Evolutionary conservation across 1,284 basidiomycete species (phyloP), one percentile per base, ranked within the genome.

Genomic region (Sanguinoderma infundibulare): DNA sequence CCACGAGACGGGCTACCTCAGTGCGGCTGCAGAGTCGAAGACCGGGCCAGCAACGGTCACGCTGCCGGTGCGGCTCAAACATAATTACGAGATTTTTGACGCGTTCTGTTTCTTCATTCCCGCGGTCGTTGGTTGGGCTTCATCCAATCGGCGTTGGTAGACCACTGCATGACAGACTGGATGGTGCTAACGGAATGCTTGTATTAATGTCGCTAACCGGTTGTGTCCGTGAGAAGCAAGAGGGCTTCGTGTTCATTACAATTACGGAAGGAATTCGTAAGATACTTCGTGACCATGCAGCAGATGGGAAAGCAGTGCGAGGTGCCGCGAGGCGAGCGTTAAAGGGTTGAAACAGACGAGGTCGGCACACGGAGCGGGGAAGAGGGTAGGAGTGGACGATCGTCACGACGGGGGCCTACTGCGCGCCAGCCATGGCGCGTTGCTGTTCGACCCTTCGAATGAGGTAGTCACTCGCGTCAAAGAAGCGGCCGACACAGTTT

Each of bases 401-500:
- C 32, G 49, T 35, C 20, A 32, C 50, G 61, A 55, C 54, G 59
- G 20, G n/a, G 22, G 34, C 22, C 15, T 34, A 34, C 49, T 36
- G 34, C 34, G 54, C 51, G 49, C 65, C 65, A 26, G 62, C 57
- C 36, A 53, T 44, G 26, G 57, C 69, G 79, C 82, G 78, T 60
- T 81, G 84, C 61, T 82, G 76, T 75, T 96, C 91, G 59, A 98
- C 85, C 73, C 89, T 86, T 72, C 88, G 88, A 66, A 98, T 89
- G 78, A 97, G 85, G 79, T 86, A 94, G 54, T 96, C 77, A 70
- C 90, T 94, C n/a, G 93, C 90, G 78, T 98, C 96, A 68, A 98
- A 81, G 81, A 98, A 98, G 60, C 96, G 85, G 67, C 95, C 94
- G 50, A 98, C 96, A 72, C 95, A 98, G 79, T 97, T 97, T 62